Base-by-base conservation (phyloP, 1,284 basidiomycete species). In the Blastosporella zonata region DNA sequence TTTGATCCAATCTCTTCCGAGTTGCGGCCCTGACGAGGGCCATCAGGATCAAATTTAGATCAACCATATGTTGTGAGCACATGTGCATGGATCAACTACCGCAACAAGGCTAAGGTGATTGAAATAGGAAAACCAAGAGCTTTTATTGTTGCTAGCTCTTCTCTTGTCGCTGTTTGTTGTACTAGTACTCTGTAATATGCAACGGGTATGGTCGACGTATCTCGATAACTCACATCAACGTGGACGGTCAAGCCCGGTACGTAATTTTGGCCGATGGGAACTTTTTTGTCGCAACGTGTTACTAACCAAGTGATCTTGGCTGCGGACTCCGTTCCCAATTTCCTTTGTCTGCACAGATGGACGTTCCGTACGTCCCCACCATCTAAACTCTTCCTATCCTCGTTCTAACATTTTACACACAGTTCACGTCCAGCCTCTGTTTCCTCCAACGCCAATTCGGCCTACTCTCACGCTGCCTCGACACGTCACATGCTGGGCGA, bases 141-240 rank as follows among this genome's bases (percentile, higher is more conserved):
- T 27, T 13, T 28, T 12, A 5, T 43, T 10, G 41, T 43, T 31
- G 41, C 9, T 31, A 43, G 41, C 41, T 21, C 31, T 13, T 31
- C 17, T 22, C 15, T 25, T 15, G 37, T 21, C 20, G 23, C 20
- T 46, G 23, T 18, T 37, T 47, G 29, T 47, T 44, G 9, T 41
- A 21, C 37, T 27, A 42, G 12, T 37, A 49, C 3, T 12, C 13
- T 38, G 33, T 18, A 15, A 9, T 40, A 77, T 78, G 75, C 73
- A 77, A 57, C 67, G 75, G 28, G 64, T 74, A 50, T 77, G 76
- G 76, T 77, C 74, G 28, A 72, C 70, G 6, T 78, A 77, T 57
- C 71, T 78, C 9, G 73, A 71, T 34, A 56, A 58, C 22, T 45
- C 45, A 0, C 22, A 52, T 18, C 48, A 48, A 20, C 43, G 41